Evolutionary conservation across 257 asterid species (phyloP).

Genomic region (Solanum peruvianum): DNA sequence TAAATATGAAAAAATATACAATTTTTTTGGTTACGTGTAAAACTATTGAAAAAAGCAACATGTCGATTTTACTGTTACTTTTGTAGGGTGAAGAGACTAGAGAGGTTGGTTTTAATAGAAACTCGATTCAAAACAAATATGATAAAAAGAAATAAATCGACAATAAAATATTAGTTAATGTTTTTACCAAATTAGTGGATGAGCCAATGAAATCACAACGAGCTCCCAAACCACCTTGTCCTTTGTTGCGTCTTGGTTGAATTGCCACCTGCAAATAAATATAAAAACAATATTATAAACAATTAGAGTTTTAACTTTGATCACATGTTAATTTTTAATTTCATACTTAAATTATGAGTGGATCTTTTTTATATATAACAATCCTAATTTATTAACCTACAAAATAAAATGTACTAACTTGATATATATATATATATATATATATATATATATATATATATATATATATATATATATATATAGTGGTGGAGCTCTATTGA

Average conservation of each 20-base stretch:
- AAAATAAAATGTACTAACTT: neutral
- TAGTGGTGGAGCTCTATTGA: neutral
- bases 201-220: conserved; percentile 97
- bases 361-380: neutral
- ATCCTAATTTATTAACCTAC: neutral
- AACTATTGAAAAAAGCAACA: neutral
- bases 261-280: conserved; percentile 23
- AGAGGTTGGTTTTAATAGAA: neutral
- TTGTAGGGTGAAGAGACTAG: neutral
- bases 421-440: neutral
- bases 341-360: neutral
- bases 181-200: conserved; percentile 64
- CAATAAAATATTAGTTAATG: neutral
- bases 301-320: neutral
- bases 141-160: rapidly evolving
- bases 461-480: neutral
- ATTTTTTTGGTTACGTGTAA: neutral
- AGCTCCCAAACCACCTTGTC: conserved; percentile 63
- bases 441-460: neutral
- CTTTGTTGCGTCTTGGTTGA: conserved; percentile 42
- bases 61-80: rapidly evolving
- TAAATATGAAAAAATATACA: neutral
- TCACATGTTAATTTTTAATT: neutral
- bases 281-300: neutral
- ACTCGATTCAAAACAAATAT: neutral